These are phyloP conservation scores for Penicillium bialowiezense DNA, from an alignment of 495 filamentous ascomycete genomes.

Conservation along the genomic window DNA sequence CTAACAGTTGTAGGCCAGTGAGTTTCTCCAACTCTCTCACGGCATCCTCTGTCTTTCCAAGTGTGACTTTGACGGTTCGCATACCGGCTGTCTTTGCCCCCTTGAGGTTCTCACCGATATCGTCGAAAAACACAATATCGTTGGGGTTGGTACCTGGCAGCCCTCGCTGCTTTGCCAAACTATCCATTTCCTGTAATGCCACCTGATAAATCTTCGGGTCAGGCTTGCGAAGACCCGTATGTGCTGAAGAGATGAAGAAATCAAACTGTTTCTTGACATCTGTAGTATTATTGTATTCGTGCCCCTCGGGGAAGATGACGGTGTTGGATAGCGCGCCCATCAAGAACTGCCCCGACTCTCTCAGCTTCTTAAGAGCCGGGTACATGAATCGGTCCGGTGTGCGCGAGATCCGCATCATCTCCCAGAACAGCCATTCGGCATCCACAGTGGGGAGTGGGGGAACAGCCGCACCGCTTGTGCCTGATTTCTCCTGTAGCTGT, in stretches of 20 bases:
- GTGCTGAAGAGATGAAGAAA: conserved; percentile 78
- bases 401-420: conserved; percentile 80
- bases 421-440: conserved; percentile 79
- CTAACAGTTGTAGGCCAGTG: conserved; percentile 54
- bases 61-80: conserved; percentile 74
- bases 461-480: conserved; percentile 26
- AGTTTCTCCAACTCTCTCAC: conserved; percentile 63
- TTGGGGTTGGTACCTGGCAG: conserved; percentile 55
- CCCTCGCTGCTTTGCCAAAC: conserved; percentile 53
- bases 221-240: conserved; percentile 86
- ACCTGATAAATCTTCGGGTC: conserved; percentile 76
- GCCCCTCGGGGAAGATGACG: conserved; percentile 69
- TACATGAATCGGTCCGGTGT: conserved; percentile 81
- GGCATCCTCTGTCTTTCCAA: conserved; percentile 76
- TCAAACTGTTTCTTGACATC: conserved; percentile 66
- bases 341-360: conserved; percentile 60
- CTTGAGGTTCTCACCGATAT: conserved; percentile 93
- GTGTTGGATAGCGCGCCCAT: conserved; percentile 88
- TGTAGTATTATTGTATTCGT: conserved; percentile 50
- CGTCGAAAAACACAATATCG: conserved; percentile 87
- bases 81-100: conserved; percentile 73
- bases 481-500: conserved; percentile 30
- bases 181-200: conserved; percentile 62
- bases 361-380: conserved; percentile 72
- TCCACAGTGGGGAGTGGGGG: conserved; percentile 73